Evolutionary conservation across 495 filamentous ascomycete genomes (phyloP).

Genomic region (Rusavskia elegans): DNA sequence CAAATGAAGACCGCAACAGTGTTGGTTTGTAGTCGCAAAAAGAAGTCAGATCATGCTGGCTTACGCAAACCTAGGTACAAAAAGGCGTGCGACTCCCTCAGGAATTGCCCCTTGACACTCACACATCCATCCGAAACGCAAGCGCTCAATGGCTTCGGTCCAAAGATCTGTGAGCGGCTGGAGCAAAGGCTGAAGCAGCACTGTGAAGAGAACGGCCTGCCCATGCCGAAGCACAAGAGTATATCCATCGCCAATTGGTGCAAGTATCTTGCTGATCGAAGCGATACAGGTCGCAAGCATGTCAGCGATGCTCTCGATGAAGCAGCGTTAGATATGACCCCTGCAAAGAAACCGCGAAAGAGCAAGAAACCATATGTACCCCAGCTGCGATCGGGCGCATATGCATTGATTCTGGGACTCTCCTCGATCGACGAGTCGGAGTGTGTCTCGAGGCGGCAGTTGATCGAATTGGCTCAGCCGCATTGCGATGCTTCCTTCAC

Average conservation of each 20-base stretch:
- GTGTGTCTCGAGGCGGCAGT: slow-evolving; percentile 49
- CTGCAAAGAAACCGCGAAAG: slow-evolving; percentile 50
- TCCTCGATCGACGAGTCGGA: slow-evolving; percentile 39
- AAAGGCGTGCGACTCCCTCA: slow-evolving; percentile 68
- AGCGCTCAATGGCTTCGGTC: slow-evolving; percentile 56
- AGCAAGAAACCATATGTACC: slow-evolving; percentile 53
- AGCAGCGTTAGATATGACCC: slow-evolving; percentile 21
- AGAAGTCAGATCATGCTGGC: neutral
- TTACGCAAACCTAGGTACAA: slow-evolving; percentile 36
- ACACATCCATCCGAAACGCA: slow-evolving; percentile 60
- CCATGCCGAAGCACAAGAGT: slow-evolving; percentile 44
- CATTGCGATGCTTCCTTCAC: slow-evolving; percentile 64
- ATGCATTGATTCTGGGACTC: slow-evolving; percentile 57
- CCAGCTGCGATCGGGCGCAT: slow-evolving; percentile 51
- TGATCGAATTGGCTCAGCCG: slow-evolving; percentile 56
- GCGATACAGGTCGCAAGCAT: slow-evolving; percentile 20
- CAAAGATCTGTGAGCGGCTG: slow-evolving; percentile 51
- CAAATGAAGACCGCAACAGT: slow-evolving; percentile 54
- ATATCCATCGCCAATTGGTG: slow-evolving; percentile 3
- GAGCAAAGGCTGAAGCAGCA: slow-evolving; percentile 51
- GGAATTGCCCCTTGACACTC: slow-evolving; percentile 58
- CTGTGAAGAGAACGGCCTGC: slow-evolving; percentile 52
- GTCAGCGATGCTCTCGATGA: slow-evolving; percentile 22
- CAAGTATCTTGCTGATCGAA: slow-evolving; percentile 5
- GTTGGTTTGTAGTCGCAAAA: slow-evolving; percentile 15